Conservation (phyloP, 2,329 filamentous ascomycete species). For the Verticillium isaacii region DNA sequence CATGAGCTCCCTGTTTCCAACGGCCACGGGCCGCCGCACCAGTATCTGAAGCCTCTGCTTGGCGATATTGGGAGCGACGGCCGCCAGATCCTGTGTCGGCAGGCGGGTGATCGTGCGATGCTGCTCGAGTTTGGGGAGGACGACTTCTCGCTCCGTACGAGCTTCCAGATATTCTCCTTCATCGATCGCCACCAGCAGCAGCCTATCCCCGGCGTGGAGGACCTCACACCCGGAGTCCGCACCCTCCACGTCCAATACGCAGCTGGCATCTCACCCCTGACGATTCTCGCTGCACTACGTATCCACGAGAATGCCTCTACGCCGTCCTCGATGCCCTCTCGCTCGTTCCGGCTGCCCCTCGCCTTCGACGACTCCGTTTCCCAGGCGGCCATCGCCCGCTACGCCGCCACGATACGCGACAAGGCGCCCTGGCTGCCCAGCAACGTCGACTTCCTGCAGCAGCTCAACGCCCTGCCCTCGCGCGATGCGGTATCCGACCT, state of each 20-base stretch:
- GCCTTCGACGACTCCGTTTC: slow-evolving; percentile 32
- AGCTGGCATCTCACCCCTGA: slow-evolving; percentile 10
- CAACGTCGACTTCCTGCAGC: slow-evolving; percentile 49
- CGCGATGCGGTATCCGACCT: slow-evolving; percentile 17
- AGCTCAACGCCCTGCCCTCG: slow-evolving; percentile 24
- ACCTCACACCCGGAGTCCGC: slow-evolving; percentile 27
- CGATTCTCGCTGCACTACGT: slow-evolving; percentile 15
- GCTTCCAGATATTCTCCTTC: slow-evolving; percentile 27
- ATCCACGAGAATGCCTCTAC: slow-evolving; percentile 16
- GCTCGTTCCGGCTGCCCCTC: slow-evolving; percentile 28
- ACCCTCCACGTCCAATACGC: slow-evolving; percentile 26
- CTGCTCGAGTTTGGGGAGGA: slow-evolving; percentile 26
- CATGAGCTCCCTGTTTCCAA: background rate
- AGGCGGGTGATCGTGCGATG: slow-evolving; percentile 27
- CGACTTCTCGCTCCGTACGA: slow-evolving; percentile 25
- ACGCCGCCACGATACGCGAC: slow-evolving; percentile 56
- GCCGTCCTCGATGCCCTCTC: slow-evolving; percentile 19
- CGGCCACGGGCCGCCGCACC: background rate
- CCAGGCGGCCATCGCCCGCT: slow-evolving; percentile 50
- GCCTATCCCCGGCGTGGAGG: slow-evolving; percentile 22
- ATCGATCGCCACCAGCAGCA: slow-evolving; percentile 21
- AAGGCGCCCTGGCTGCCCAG: slow-evolving; percentile 59
- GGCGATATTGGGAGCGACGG: slow-evolving; percentile 12
- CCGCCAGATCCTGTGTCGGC: slow-evolving; percentile 17
- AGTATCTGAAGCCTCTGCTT: slow-evolving; percentile 2